Evolutionary conservation across 2,329 filamentous ascomycete species (phyloP).

Genomic region (Chrysoporthe cubensis): DNA sequence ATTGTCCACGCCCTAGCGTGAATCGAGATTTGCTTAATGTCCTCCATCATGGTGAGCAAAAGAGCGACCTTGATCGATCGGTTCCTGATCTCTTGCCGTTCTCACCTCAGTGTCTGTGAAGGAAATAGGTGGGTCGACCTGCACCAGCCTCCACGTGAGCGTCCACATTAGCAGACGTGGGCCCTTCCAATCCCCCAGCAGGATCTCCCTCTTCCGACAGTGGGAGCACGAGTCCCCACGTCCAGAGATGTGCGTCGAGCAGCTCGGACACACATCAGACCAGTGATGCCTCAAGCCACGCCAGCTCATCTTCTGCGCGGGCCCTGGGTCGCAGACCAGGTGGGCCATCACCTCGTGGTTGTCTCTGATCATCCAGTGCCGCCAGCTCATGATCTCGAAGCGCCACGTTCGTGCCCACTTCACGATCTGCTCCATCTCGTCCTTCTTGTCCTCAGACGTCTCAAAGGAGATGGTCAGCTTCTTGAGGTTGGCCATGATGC

Average conservation of each 20-base stretch:
- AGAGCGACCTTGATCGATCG: neutral
- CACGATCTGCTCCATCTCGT: constrained; percentile 18
- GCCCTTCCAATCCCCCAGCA: neutral
- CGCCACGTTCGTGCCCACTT: constrained; percentile 22
- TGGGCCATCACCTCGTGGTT: neutral
- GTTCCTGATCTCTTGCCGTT: neutral
- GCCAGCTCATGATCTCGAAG: constrained; percentile 17
- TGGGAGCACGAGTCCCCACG: neutral
- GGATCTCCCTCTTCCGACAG: neutral
- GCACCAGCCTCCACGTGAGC: constrained; percentile 15
- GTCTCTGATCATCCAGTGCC: constrained; percentile 2
- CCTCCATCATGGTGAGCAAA: neutral
- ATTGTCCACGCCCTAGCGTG: too few relatives aligned
- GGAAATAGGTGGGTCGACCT: neutral
- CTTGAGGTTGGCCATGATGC: constrained; percentile 19
- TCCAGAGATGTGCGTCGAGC: neutral
- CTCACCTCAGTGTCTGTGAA: neutral
- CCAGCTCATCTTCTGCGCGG: constrained; percentile 20
- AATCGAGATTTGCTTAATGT: too few relatives aligned
- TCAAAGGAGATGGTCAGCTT: constrained; percentile 24
- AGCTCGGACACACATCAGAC: neutral
- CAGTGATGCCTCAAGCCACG: constrained; percentile 11
- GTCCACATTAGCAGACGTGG: constrained; percentile 17
- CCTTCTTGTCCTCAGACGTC: constrained; percentile 15
- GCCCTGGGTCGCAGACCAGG: constrained; percentile 5